Evolutionary conservation across 371 early-diverging fungal genomes (phyloP).

Genomic region (Mucor indicus): DNA sequence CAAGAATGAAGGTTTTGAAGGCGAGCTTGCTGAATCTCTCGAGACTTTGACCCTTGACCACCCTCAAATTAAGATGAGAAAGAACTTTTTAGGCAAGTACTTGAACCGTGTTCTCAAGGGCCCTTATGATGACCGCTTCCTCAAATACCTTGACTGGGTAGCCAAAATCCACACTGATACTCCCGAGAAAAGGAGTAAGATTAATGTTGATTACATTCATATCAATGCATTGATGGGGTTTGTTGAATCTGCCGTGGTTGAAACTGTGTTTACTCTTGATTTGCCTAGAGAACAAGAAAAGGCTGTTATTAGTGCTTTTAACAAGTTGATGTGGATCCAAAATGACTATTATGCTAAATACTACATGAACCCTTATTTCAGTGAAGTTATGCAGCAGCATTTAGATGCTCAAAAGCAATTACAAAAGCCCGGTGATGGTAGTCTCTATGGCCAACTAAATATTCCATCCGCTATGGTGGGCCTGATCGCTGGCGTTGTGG

Average conservation of each 20-base stretch:
- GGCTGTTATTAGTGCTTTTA: conserved; percentile 66
- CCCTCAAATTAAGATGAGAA: conserved; percentile 81
- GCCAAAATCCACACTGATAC: conserved; percentile 69
- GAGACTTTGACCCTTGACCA: conserved; percentile 54
- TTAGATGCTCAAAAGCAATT: not conserved
- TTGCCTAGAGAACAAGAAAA: conserved; percentile 58
- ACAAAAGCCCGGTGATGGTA: not conserved
- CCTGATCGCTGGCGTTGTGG: conserved; percentile 29
- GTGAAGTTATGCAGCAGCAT: not conserved
- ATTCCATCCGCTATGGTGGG: conserved; percentile 27
- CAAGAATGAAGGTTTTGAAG: conserved; percentile 68
- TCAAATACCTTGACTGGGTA: conserved; percentile 79
- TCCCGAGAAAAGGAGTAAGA: conserved; percentile 69
- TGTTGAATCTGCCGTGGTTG: conserved; percentile 63
- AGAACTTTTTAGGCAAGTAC: conserved; percentile 72
- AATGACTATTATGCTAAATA: conserved; percentile 83
- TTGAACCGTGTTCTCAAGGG: conserved; percentile 69
- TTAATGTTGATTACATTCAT: conserved; percentile 85
- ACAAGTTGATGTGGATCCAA: conserved; percentile 87
- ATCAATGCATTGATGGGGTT: conserved; percentile 76
- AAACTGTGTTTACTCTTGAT: conserved; percentile 57
- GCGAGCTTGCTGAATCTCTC: conserved; percentile 37
- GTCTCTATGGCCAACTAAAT: conserved; percentile 1
- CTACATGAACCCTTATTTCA: conserved; percentile 49
- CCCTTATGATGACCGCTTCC: conserved; percentile 69